Evolutionary conservation across 2,329 filamentous ascomycete genomes (phyloP), one percentile per base, ranked within the genome.

Genomic region (Cordyceps tenuipes): DNA sequence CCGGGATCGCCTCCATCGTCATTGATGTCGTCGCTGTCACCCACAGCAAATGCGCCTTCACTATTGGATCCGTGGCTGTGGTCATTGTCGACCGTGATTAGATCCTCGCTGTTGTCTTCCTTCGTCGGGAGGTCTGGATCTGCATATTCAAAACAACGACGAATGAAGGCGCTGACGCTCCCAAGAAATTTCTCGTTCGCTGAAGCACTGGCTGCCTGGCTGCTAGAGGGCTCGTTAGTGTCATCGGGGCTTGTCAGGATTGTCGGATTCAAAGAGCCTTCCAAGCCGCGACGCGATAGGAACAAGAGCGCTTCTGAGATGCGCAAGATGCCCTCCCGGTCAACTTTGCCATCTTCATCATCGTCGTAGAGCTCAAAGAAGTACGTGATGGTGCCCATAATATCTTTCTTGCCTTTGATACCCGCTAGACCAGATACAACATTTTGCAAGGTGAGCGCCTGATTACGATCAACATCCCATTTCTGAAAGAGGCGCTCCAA

Each of bases 351-450:
- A 70, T 96, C 91, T 1, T 86, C 83, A 67, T 93, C 88, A 65
- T 99, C 93, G 70, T 99, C 94, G 71, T 97, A 97, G 0, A 99
- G 83, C 68, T 97, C 90, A 67, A 99, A 99, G 73, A 99, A 97
- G 74, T 97, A 97, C 62, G 87, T 94, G 69, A 99, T 97, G 61
- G 90, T 94, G 34, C 90, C 90, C 93, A 99, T 97, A 65, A 99
- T 97, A 72, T 99, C 94, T 51, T 88, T 87, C 59, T 89, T 91
- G 9, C 94, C 93, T 72, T 96, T 97, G 68, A 99, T 90, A 15
- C 89, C 85, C 2, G 93, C 92, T 50, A 99, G 79, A 0, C 94
- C 94, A 19, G 88, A 88, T 5, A 97, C 94, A 2, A 99, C 91
- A 66, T 97, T 90, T 68, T 96, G 91, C 54, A 99, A 76, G 19